Percentiles rank a stretch among this genome's conserved stretches.
phyloP scores from a whole-genome alignment of 768 basidiomycete species.

The Pulveroboletus sp. region DNA sequence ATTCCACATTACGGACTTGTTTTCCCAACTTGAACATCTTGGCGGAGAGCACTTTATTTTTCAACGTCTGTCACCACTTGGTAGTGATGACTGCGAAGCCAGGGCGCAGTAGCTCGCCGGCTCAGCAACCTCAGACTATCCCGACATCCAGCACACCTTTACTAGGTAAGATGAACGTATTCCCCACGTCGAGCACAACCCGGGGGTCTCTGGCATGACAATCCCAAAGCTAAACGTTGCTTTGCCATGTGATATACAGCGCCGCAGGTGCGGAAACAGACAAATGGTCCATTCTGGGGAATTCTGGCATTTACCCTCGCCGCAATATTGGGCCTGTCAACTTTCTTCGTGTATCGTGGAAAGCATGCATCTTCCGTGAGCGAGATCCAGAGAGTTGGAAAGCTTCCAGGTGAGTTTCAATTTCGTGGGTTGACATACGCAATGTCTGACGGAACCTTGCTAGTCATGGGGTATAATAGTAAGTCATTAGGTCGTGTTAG shows the following conservation, averaged over 20 bases:
- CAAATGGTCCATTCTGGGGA: slow-evolving; percentile 5
- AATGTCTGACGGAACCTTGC: background rate
- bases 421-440: background rate
- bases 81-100: slow-evolving; percentile 9
- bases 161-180: slow-evolving; percentile 12
- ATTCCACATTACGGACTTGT: background rate
- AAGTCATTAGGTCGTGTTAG: slow-evolving; percentile 18
- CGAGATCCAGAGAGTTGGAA: slow-evolving; percentile 27
- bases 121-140: background rate
- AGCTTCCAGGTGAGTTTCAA: slow-evolving; percentile 33
- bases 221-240: background rate
- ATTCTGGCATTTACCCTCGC: slow-evolving; percentile 18
- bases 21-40: too few relatives aligned
- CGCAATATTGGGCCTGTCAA: slow-evolving; percentile 16
- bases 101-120: background rate
- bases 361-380: background rate
- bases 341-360: slow-evolving; percentile 12
- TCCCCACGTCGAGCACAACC: background rate
- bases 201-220: background rate
- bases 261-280: slow-evolving; percentile 1
- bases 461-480: slow-evolving; percentile 69
- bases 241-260: background rate
- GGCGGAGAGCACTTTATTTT: background rate
- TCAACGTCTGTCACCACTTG: background rate
- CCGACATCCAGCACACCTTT: slow-evolving; percentile 17